phyloP scores from a whole-genome alignment of 225 moss, liverwort and hornwort species.

The Rhytidiadelphus loreus region DNA sequence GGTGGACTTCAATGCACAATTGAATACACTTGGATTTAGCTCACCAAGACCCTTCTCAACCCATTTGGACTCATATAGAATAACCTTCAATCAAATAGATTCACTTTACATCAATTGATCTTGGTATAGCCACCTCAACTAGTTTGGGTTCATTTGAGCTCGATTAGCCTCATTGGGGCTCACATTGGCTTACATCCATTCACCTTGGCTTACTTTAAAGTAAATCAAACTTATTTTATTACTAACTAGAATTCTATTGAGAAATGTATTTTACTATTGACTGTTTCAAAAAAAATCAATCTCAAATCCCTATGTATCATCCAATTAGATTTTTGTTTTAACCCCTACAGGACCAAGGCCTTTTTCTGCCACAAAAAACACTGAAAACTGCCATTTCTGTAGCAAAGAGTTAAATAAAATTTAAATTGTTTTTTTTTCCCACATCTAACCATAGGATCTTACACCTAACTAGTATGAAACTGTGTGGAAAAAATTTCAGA shows the following conservation, averaged over 20 bases:
- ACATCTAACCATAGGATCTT: no score
- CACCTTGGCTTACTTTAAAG: neutral
- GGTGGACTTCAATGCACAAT: neutral
- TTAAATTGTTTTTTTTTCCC: no score
- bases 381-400: no score
- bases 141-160: neutral
- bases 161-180: neutral
- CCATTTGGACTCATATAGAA: neutral
- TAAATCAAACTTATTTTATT: neutral
- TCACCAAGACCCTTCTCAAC: neutral
- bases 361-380: no score
- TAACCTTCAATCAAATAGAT: neutral
- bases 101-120: neutral
- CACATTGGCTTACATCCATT: neutral
- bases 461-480: no score
- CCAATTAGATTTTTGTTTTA: neutral
- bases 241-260: neutral
- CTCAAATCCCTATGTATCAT: neutral
- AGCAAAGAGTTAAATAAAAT: no score
- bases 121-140: neutral
- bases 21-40: neutral
- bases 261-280: accelerated
- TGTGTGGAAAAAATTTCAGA: no score
- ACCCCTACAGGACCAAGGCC: no score
- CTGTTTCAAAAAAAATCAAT: neutral